Evolutionary conservation across 352 stramenopile genomes (phyloP), one percentile per base, ranked within the genome.

Genomic region (Peronosclerospora sorghi): DNA sequence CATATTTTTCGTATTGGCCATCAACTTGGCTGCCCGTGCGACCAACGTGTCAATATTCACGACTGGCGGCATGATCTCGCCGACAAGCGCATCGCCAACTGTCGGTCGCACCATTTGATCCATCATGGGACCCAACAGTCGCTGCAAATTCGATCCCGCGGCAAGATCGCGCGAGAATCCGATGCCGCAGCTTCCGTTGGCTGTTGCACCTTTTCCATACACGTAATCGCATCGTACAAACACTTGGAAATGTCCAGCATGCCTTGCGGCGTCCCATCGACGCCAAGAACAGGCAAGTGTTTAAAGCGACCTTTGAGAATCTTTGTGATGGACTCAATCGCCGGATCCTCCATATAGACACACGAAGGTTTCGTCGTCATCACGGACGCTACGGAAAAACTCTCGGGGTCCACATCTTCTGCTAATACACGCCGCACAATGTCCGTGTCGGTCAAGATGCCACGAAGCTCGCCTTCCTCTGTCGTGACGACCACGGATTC

Each of bases 231-330:
- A 38, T 94, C 82, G 36, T 89, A 87, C 4, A 94, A n/a, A n/a
- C n/a, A n/a, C n/a, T n/a, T n/a, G n/a, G n/a, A n/a, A n/a, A n/a
- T n/a, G n/a, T n/a, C n/a, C n/a, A n/a, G n/a, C n/a, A n/a, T n/a
- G n/a, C n/a, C n/a, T n/a, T n/a, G n/a, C n/a, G n/a, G n/a, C n/a
- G n/a, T n/a, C n/a, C n/a, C n/a, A n/a, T n/a, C n/a, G n/a, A n/a
- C n/a, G n/a, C n/a, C n/a, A n/a, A n/a, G 50, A 46, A 94, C 76
- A 0, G 82, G 82, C 46, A 94, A 59, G 51, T 94, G 79, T 48
- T 92, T 92, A 51, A 92, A 92, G 8, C 76, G 75, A 6, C 80
- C 80, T 56, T 91, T 73, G 2, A 91, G 65, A 79, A 94, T 94
- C 54, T 89, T 86, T 0, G 79, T 92, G 38, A 94, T 86, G 13